Evolutionary conservation across 345 rosid genomes (phyloP).

Genomic region (Linum lewisii): DNA sequence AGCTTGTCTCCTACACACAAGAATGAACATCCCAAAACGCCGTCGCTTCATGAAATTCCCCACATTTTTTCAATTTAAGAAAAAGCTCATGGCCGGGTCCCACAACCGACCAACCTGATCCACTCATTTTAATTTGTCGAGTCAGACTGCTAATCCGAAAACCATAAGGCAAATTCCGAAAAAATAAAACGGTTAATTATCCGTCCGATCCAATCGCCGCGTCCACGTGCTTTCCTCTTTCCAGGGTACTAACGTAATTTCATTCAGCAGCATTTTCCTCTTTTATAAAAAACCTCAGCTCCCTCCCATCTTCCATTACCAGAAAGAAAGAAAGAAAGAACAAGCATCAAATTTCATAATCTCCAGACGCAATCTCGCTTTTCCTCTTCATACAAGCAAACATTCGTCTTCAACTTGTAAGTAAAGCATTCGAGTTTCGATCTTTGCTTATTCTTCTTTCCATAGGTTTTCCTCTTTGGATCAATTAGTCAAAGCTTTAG

Average conservation of each 20-base stretch:
- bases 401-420: slow-evolving; percentile 20
- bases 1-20: not conserved
- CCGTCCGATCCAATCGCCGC: slow-evolving; percentile 15
- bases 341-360: slow-evolving; percentile 7
- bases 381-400: slow-evolving; percentile 1
- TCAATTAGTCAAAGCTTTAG: not conserved
- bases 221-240: not conserved
- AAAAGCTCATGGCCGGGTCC: not conserved
- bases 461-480: not conserved
- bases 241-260: not conserved
- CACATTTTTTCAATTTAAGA: not conserved
- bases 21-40: not conserved
- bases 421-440: slow-evolving; percentile 11
- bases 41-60: not conserved
- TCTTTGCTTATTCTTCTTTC: not conserved
- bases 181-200: slow-evolving; percentile 1
- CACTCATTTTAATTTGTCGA: slow-evolving; percentile 10
- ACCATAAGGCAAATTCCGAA: not conserved
- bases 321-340: not conserved
- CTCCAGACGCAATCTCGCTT: slow-evolving; percentile 10
- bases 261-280: slow-evolving; percentile 13
- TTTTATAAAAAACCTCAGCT: slow-evolving; percentile 24
- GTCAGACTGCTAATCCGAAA: not conserved
- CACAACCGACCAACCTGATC: slow-evolving; percentile 33
- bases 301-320: not conserved